A percentile compares a stretch with the other conserved stretches of the same genome.
Conservation (phyloP, 306 rosid genomes). For the Trifolium repens region DNA sequence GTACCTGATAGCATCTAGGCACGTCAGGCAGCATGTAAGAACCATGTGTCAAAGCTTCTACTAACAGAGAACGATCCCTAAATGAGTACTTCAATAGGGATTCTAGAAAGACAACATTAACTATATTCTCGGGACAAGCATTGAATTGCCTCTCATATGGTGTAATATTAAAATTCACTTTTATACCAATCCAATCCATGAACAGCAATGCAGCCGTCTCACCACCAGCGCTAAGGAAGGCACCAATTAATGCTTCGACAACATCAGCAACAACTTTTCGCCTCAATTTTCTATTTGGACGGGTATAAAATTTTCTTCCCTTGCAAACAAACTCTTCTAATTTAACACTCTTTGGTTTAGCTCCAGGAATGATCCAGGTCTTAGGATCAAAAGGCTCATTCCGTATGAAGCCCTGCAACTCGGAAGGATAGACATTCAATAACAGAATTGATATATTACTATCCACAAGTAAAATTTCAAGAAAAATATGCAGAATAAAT, state of each 20-base stretch:
- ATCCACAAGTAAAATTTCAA: constrained; percentile 21
- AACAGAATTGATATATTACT: background rate
- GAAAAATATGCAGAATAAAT: background rate
- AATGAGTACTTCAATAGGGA: constrained; percentile 66
- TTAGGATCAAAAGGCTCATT: constrained; percentile 66
- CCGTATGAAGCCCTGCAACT: constrained; percentile 77
- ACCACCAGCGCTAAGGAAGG: constrained; percentile 73
- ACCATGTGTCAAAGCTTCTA: constrained; percentile 93
- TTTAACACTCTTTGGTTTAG: constrained; percentile 31
- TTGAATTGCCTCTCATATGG: constrained; percentile 52
- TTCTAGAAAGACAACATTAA: constrained; percentile 62
- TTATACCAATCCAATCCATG: constrained; percentile 78
- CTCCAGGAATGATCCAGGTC: constrained; percentile 73
- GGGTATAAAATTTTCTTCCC: constrained; percentile 44
- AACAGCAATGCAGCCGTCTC: constrained; percentile 67
- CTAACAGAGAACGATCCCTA: constrained; percentile 59
- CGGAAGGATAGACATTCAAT: constrained; percentile 28
- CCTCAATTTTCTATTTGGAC: constrained; percentile 55
- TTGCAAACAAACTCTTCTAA: constrained; percentile 44
- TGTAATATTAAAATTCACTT: constrained; percentile 50
- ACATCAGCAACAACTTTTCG: constrained; percentile 74
- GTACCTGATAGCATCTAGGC: constrained; percentile 91
- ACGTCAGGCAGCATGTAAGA: constrained; percentile 85
- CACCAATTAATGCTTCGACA: constrained; percentile 95
- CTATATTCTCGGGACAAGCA: constrained; percentile 45